These are phyloP conservation scores for Peronospora destructor DNA, from an alignment of 352 stramenopile genomes.

Conservation along the genomic window DNA sequence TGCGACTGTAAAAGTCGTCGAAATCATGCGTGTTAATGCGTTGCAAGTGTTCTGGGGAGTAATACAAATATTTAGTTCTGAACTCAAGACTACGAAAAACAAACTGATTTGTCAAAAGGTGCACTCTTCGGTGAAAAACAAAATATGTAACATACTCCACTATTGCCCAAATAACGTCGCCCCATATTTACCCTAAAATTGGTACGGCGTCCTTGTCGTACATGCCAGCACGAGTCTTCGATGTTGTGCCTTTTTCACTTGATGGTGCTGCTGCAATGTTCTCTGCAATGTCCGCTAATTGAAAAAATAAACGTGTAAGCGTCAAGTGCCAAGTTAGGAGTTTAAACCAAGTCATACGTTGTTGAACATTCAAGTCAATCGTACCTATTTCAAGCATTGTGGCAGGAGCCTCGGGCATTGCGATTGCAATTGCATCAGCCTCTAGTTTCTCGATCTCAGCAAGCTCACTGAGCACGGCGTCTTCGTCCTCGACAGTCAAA, in stretches of 20 bases:
- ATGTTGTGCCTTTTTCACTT: constrained; percentile 9
- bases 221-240: constrained; percentile 12
- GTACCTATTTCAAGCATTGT: constrained; percentile 39
- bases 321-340: background rate
- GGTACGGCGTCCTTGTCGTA: constrained; percentile 27
- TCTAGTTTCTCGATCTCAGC: constrained; percentile 79
- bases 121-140: background rate
- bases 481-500: constrained; percentile 79
- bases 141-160: too few species aligned
- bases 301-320: background rate
- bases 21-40: background rate
- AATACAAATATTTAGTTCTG: too few species aligned
- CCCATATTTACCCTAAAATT: constrained; percentile 26
- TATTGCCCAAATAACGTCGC: too few species aligned
- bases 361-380: background rate
- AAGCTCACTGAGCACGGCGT: constrained; percentile 77
- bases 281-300: constrained; percentile 11
- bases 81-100: too few species aligned
- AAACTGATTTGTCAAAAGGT: background rate
- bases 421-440: constrained; percentile 39
- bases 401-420: constrained; percentile 57
- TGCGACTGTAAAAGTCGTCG: constrained; percentile 8
- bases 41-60: background rate
- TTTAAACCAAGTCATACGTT: background rate
- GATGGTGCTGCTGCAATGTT: constrained; percentile 9